Evolutionary conservation across 306 rosid genomes (phyloP).

Genomic region (Fragaria ananassa): DNA sequence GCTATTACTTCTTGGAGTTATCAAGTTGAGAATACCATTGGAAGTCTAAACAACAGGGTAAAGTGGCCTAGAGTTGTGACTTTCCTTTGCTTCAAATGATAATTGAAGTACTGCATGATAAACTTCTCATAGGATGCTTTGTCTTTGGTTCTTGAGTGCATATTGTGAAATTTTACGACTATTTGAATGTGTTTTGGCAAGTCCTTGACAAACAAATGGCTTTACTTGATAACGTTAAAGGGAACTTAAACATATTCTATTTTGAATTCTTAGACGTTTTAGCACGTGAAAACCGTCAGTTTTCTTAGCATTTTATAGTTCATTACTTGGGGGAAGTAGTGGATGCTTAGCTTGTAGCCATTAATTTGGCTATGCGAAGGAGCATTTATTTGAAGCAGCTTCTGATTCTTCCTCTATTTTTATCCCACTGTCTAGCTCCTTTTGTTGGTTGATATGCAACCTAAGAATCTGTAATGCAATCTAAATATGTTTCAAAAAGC

Average conservation of each 20-base stretch:
- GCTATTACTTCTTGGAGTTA: background rate
- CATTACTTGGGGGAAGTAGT: background rate
- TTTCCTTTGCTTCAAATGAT: background rate
- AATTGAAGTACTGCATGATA: background rate
- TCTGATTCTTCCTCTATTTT: background rate
- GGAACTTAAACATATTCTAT: background rate
- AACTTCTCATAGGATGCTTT: conserved; percentile 1
- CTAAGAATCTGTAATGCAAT: background rate
- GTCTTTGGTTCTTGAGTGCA: background rate
- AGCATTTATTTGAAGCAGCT: conserved; percentile 3
- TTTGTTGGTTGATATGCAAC: background rate
- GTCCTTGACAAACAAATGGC: background rate
- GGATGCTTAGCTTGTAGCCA: background rate
- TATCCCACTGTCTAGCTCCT: background rate
- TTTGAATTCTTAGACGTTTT: conserved; percentile 4
- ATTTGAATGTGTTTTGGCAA: background rate
- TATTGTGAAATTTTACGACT: background rate
- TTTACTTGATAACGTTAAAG: background rate
- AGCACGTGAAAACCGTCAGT: background rate
- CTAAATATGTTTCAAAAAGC: background rate
- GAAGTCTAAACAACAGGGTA: background rate
- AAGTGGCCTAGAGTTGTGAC: background rate
- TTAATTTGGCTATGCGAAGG: background rate
- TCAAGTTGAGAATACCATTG: conserved; percentile 3
- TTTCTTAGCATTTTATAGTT: background rate